Evolutionary conservation across 495 filamentous ascomycete genomes (phyloP).

Genomic region (Venustampulla echinocandica): DNA sequence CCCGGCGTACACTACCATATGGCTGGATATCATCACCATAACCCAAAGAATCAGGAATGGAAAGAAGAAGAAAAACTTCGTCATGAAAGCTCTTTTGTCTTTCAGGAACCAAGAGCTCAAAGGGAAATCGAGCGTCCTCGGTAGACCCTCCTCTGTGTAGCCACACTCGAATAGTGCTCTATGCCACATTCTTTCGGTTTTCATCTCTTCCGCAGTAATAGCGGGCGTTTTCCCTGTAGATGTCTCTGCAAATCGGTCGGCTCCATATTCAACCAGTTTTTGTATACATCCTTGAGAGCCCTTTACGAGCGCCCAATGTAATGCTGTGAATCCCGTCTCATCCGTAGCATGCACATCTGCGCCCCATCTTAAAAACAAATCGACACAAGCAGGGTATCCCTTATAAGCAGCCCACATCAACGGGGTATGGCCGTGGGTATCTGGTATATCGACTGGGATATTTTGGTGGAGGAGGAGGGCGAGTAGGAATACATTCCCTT

Average conservation of each 20-base stretch:
- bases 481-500: constrained; percentile 92
- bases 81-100: constrained; percentile 65
- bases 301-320: constrained; percentile 96
- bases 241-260: constrained; percentile 83
- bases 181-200: constrained; percentile 71
- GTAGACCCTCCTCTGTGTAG: constrained; percentile 69
- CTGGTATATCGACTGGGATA: constrained; percentile 82
- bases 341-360: constrained; percentile 86
- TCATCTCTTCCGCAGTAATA: constrained; percentile 80
- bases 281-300: constrained; percentile 77
- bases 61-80: constrained; percentile 85
- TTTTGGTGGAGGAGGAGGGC: constrained; percentile 79
- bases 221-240: constrained; percentile 81
- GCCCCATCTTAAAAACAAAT: constrained; percentile 89
- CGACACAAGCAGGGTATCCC: constrained; percentile 82
- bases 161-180: constrained; percentile 77
- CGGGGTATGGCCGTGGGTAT: constrained; percentile 81
- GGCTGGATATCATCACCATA: constrained; percentile 61
- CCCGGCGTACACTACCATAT: constrained; percentile 63
- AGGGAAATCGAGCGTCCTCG: constrained; percentile 51
- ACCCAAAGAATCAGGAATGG: constrained; percentile 68
- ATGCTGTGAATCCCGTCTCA: constrained; percentile 81
- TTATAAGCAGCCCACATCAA: constrained; percentile 99
- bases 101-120: constrained; percentile 50
- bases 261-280: constrained; percentile 88